phyloP scores from a whole-genome alignment of 768 basidiomycete genomes.

The Rhizopogon vulgaris region DNA sequence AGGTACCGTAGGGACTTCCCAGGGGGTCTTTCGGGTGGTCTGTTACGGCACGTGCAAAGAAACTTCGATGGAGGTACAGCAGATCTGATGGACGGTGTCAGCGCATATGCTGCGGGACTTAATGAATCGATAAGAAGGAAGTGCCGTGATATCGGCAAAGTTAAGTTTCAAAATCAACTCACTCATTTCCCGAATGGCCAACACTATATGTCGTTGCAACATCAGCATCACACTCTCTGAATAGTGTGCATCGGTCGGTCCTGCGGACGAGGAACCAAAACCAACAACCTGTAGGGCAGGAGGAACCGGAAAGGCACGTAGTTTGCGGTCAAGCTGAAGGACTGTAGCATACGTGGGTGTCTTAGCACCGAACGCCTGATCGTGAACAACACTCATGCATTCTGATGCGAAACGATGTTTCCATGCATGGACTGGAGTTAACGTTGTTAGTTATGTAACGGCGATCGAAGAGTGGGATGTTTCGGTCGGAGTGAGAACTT shows the following conservation, averaged over 20 bases:
- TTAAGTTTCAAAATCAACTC: slow-evolving; percentile 20
- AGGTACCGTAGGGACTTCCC: slow-evolving; percentile 66
- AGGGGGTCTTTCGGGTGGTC: slow-evolving; percentile 72
- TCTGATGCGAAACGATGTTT: slow-evolving; percentile 65
- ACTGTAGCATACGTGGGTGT: slow-evolving; percentile 63
- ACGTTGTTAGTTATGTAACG: slow-evolving; percentile 3
- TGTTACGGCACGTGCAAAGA: slow-evolving; percentile 67
- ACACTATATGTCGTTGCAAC: slow-evolving; percentile 60
- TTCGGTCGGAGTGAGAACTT: slow-evolving; percentile 17
- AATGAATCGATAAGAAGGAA: neutral
- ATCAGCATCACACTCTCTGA: slow-evolving; percentile 36
- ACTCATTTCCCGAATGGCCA: slow-evolving; percentile 69
- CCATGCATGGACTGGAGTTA: slow-evolving; percentile 52
- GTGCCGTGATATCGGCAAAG: neutral
- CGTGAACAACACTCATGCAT: slow-evolving; percentile 64
- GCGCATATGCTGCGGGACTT: neutral
- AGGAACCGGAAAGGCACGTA: slow-evolving; percentile 64
- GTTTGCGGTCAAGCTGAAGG: slow-evolving; percentile 59
- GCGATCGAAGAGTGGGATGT: neutral
- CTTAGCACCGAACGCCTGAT: slow-evolving; percentile 67
- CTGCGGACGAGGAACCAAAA: slow-evolving; percentile 47
- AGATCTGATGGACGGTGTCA: slow-evolving; percentile 39
- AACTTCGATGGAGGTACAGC: slow-evolving; percentile 65
- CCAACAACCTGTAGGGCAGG: slow-evolving; percentile 62
- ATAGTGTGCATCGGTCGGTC: slow-evolving; percentile 34